phyloP scores from a whole-genome alignment of 2,329 filamentous ascomycete species.

The Cercospora berteroae region DNA sequence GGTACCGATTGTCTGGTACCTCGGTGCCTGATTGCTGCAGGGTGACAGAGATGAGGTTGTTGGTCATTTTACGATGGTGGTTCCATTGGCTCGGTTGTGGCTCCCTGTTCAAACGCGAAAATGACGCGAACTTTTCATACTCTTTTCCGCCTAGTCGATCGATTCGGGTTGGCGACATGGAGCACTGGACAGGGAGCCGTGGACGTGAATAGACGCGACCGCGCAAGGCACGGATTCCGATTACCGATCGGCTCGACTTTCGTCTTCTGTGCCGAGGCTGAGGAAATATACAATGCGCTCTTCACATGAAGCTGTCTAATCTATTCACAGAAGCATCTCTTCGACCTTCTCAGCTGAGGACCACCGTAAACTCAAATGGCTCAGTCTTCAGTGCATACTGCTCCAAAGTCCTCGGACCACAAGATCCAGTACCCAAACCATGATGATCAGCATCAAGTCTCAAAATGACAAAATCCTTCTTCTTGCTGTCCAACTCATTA shows the following conservation, averaged over 20 bases:
- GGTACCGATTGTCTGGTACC: not conserved
- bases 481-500: conserved; percentile 58
- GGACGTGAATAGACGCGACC: not conserved
- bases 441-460: conserved; percentile 54
- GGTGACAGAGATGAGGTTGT: not conserved
- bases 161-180: not conserved
- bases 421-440: conserved; percentile 51
- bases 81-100: not conserved
- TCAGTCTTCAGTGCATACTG: conserved; percentile 41
- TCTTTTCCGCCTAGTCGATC: not conserved
- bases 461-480: conserved; percentile 56
- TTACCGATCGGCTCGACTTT: not conserved
- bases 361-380: conserved; percentile 39
- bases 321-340: not conserved
- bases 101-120: not conserved
- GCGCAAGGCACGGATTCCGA: not conserved
- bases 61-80: not conserved
- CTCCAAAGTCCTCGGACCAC: conserved; percentile 54
- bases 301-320: not conserved
- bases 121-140: not conserved
- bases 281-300: not conserved
- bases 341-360: conserved; percentile 17
- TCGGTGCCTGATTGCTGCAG: not conserved
- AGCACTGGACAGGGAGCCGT: not conserved
- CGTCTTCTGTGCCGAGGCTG: not conserved